A percentile compares a stretch with the other conserved stretches of the same genome.
Conservation (phyloP, 805 yeast species). For the Saccharomycopsis babjevae region DNA sequence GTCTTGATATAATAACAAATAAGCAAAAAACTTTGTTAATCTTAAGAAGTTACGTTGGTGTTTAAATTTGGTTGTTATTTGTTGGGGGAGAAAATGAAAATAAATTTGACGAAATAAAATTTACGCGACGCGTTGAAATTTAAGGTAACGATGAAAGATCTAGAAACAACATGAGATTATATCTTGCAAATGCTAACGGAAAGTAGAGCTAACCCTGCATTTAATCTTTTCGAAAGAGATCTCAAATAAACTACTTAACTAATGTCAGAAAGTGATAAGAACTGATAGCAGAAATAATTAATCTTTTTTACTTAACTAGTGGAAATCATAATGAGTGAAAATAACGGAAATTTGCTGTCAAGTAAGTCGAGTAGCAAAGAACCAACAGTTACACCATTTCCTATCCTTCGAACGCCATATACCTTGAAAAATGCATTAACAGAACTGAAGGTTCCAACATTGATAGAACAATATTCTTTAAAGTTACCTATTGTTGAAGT, state of each 20-base stretch:
- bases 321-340: background rate
- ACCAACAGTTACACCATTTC: background rate
- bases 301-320: background rate
- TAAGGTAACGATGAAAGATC: no score
- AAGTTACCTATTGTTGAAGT: background rate
- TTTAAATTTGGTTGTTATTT: no score
- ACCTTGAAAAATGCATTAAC: slow-evolving; percentile 10
- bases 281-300: background rate
- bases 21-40: no score
- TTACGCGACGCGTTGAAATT: background rate
- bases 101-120: background rate
- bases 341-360: background rate
- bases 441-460: slow-evolving; percentile 3
- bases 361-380: background rate
- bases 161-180: background rate
- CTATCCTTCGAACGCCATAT: slow-evolving; percentile 14
- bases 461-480: background rate
- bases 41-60: no score
- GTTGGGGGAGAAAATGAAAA: background rate
- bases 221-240: no score
- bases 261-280: background rate
- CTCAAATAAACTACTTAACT: no score
- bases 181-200: no score
- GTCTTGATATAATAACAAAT: no score
- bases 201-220: no score